A percentile compares a stretch with the other conserved stretches of the same genome.
Evolutionary conservation across 2,329 filamentous ascomycete species (phyloP).

Genomic region (Cladosporium sp.): DNA sequence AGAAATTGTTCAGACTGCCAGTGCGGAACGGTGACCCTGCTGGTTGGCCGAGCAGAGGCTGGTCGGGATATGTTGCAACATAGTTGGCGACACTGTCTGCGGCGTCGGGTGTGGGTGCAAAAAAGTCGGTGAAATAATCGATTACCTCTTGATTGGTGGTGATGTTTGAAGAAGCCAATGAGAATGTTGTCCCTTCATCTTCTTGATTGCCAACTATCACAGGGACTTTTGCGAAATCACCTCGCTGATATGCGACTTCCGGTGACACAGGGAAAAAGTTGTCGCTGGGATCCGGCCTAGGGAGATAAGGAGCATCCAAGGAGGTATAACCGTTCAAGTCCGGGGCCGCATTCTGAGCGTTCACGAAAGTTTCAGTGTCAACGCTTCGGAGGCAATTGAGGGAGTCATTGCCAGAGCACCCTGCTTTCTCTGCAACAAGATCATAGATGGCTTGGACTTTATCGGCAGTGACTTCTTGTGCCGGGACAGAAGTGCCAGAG

Average conservation of each 20-base stretch:
- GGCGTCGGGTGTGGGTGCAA: conserved; percentile 4
- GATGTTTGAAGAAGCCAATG: conserved; percentile 66
- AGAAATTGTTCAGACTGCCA: conserved; percentile 66
- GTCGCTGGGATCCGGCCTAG: conserved; percentile 65
- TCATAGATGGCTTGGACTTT: conserved; percentile 63
- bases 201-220: conserved; percentile 74
- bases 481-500: conserved; percentile 65
- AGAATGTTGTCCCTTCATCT: conserved; percentile 77
- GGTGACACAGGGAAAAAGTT: conserved; percentile 63
- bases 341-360: conserved; percentile 70
- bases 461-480: conserved; percentile 54
- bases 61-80: no score
- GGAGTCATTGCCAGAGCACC: conserved; percentile 49
- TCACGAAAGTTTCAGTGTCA: conserved; percentile 54
- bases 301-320: conserved; percentile 71
- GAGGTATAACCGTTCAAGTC: conserved; percentile 67
- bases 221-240: conserved; percentile 61
- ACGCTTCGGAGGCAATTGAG: conserved; percentile 52
- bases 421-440: conserved; percentile 50
- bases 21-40: no score
- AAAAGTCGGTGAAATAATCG: conserved; percentile 64
- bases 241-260: conserved; percentile 56
- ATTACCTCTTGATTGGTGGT: conserved; percentile 62
- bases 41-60: conserved; percentile 46
- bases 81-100: conserved; percentile 44